Base-by-base conservation (phyloP, 75 land plant genomes). In the Gnetum montanum region DNA sequence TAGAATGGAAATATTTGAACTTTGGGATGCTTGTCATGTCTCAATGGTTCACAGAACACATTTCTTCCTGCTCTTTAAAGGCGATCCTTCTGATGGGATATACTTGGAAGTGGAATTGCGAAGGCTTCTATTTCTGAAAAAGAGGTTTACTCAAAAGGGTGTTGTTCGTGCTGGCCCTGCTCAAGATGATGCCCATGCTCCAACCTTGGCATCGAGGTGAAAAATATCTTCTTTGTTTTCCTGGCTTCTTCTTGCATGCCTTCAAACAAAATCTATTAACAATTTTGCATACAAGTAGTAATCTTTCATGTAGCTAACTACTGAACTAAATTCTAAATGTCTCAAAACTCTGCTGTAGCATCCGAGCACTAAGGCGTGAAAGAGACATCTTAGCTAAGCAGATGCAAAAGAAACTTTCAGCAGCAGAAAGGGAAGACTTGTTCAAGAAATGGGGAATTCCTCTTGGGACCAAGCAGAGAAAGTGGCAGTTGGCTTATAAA, bases 81-180 rank as follows among this genome's bases (percentile, higher is more conserved):
- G 92, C 0, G 93, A 88, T 46, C 80, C 79, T 34, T 49, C 88
- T 20, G 93, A 88, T 43, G 57, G 71, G 1, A 74, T 88, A 7
- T 88, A 84, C 67, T 58, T 88, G 85, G 88, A 88, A 70, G 88
- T 84, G 1, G 93, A 88, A 67, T 65, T 63, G 1, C 64, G 85
- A 38, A 78, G 89, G 57, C 71, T 84, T 4, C 60, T 71, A 23
- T 83, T 81, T 49, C 67, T 86, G 25, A 75, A 63, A 57, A 62
- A 54, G 10, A 35, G 61, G 13, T 73, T 69, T 44, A 59, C 74
- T 10, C 37, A 66, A 15, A 66, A 45, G 34, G 44, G 35, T 8
- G 5, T 15, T 38, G n/a, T n/a, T n/a, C n/a, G 43, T 40, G 59
- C 7, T 30, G 63, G 34, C 16, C 57, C 29, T 19, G 31, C 48